Evolutionary conservation across 805 yeast genomes (phyloP).

Genomic region (Ogataea nitratoaversa): DNA sequence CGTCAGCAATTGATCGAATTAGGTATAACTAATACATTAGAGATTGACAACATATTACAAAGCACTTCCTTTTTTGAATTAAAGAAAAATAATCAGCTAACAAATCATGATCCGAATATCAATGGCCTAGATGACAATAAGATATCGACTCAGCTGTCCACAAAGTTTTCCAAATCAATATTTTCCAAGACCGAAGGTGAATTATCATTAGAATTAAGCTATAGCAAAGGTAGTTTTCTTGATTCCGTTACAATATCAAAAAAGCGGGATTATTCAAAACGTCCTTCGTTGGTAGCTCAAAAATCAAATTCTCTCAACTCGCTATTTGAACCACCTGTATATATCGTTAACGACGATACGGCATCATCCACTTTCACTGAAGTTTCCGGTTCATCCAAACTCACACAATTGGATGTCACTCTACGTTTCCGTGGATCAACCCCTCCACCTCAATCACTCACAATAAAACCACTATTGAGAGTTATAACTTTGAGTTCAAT

Average conservation of each 20-base stretch:
- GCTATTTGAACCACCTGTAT: background rate
- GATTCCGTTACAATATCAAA: background rate
- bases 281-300: background rate
- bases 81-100: background rate
- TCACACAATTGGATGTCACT: background rate
- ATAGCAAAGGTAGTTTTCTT: background rate
- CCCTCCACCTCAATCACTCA: background rate
- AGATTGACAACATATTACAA: background rate
- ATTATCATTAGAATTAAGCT: background rate
- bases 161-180: background rate
- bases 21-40: background rate
- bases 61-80: background rate
- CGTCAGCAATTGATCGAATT: background rate
- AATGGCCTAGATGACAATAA: background rate
- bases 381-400: background rate
- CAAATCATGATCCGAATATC: background rate
- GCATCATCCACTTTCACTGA: background rate
- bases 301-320: background rate
- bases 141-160: background rate
- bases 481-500: background rate
- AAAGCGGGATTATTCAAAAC: background rate
- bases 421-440: background rate
- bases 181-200: background rate
- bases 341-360: background rate
- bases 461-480: background rate